Base-by-base conservation (phyloP, 106 monocot species). In the Chionographis japonica region DNA sequence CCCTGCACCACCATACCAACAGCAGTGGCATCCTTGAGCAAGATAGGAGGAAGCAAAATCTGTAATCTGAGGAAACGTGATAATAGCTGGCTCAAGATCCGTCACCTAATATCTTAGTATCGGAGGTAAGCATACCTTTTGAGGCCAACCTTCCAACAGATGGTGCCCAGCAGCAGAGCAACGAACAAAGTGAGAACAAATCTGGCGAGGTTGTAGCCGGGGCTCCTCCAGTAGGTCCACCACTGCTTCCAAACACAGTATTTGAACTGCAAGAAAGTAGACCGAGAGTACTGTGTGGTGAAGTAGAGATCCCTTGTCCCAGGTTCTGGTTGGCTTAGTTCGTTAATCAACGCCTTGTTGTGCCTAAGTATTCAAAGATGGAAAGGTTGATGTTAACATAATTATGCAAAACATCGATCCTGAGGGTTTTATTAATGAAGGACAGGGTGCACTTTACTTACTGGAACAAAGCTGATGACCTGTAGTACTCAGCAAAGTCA, bases 151-250 rank as follows among this genome's bases (percentile, higher is more conserved):
- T 64, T 79, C 92, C 92, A 92, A 67, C 85, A 92, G 20, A 92
- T 83, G 37, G 80, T 61, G 14, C 92, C 92, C 7, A 92, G 75
- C 3, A 92, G 78, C 8, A 92, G 16, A 40, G 78, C 88, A 63
- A 74, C 81, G 43, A 88, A 55, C 15, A 92, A 38, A 12, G 92
- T 85, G 68, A 83, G 83, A 80, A 71, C 68, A 56, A 83, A 83
- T 70, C 92, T 79, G 54, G 85, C 88, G 37, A 81, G 62, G 41
- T 85, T 92, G 73, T 92, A 92, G 15, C 78, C 76, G 3, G 88
- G 92, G 63, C 79, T 92, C 67, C 88, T 82, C 92, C 92, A 92
- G 61, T 92, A 92, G 13, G 88, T 81, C 75, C 76, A 83, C 78
- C 77, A 85, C 64, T 92, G 88, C 52, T 92, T 92, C 92, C 92